Base-by-base conservation (phyloP, 2,329 filamentous ascomycete genomes). In the Fusarium vanettenii region DNA sequence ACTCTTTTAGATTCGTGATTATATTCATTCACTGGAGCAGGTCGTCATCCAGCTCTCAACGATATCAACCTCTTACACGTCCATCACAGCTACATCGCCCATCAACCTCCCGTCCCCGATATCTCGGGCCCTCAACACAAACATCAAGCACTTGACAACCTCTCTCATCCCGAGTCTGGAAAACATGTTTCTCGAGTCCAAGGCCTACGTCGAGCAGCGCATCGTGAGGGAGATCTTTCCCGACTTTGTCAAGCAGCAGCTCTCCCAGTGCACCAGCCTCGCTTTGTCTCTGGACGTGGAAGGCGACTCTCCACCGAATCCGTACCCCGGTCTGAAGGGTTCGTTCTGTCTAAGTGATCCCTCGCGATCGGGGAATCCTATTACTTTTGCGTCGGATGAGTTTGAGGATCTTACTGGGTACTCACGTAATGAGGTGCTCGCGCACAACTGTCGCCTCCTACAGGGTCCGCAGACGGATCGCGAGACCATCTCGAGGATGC, bases 291-390 rank as follows among this genome's bases (percentile, higher is more conserved):
- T 82, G 6, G 81, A 80, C 2, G 71, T 74, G 1, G 79, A 79
- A n/a, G 79, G 80, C 22, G 79, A 81, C 2, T 69, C 76, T 10
- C 76, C 72, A 5, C 70, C 68, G 20, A 79, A 80, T 6, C 76
- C 82, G 60, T 91, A 87, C 63, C 86, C 86, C 4, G 90, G 90
- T 0, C 83, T 92, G 0, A 89, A 89, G 10, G 85, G 89, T 59
- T 89, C 89, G 25, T 91, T 92, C 72, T 89, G 89, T 66, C 78
- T 92, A 18, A 90, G 87, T 1, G 87, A 91, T 74, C 87, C 88
- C 0, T 76, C 81, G 6, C 82, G 83, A 50, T 82, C 84, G 0
- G 87, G 89, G 60, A 89, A 89, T 68, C 87, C 88, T 0, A 86
- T 89, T 43, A 70, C 84, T 0, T 87, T 80, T 66, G 85, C 85